Evolutionary conservation across 176 grass and related monocot species (phyloP).

Genomic region (Lolium rigidum): DNA sequence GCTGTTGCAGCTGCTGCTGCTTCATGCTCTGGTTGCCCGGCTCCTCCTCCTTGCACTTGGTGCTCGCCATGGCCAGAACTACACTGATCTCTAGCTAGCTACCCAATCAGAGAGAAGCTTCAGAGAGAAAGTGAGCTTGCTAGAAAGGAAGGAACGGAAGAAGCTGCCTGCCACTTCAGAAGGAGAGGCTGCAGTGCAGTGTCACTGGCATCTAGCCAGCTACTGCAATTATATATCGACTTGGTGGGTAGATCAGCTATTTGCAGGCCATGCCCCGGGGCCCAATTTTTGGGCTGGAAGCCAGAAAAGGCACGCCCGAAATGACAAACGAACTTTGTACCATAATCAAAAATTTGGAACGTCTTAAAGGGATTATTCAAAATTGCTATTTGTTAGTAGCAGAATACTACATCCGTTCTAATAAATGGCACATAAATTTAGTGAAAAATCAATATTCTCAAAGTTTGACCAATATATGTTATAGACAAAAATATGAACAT

Average conservation of each 20-base stretch:
- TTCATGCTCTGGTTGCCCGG: background rate
- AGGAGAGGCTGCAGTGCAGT: conserved; percentile 21
- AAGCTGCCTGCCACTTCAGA: conserved; percentile 34
- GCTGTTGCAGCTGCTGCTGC: conserved; percentile 10
- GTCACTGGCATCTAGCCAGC: conserved; percentile 34
- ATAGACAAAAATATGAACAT: no score
- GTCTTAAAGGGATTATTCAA: background rate
- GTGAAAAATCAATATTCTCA: no score
- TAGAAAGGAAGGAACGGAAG: conserved; percentile 26
- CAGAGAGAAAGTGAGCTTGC: background rate
- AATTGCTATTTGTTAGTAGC: no score
- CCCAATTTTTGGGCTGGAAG: background rate
- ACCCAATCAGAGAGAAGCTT: background rate
- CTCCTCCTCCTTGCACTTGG: conserved; percentile 19
- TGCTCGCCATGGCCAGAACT: conserved; percentile 44
- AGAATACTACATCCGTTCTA: no score
- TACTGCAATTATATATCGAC: conserved; percentile 39
- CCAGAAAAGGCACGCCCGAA: background rate
- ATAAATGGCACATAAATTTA: no score
- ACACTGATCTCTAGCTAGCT: background rate
- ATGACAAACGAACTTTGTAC: background rate
- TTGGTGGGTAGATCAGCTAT: conserved; percentile 33
- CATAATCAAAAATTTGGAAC: background rate
- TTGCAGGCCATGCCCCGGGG: background rate
- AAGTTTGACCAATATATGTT: no score